phyloP scores from a whole-genome alignment of 1,284 basidiomycete genomes.

The Ceratobasidium sp. region DNA sequence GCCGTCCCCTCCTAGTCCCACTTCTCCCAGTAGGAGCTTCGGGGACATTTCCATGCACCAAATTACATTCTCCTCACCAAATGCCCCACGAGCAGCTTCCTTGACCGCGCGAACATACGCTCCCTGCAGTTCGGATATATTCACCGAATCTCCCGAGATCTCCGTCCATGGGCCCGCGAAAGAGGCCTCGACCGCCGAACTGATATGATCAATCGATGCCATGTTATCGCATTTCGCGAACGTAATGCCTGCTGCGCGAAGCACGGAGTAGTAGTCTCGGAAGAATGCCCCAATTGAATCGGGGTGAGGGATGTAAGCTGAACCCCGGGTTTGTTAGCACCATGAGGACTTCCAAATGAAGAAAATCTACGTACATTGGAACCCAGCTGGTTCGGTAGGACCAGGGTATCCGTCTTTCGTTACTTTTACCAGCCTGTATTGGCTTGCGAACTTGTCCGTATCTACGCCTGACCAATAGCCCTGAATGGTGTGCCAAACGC shows the following conservation, averaged over 20 bases:
- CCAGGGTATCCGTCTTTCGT: conserved; percentile 49
- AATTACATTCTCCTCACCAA: conserved; percentile 45
- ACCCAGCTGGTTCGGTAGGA: conserved; percentile 44
- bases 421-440: conserved; percentile 47
- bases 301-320: conserved; percentile 48
- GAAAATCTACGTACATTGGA: conserved; percentile 33
- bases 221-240: conserved; percentile 49
- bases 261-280: conserved; percentile 46
- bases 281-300: conserved; percentile 44
- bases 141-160: conserved; percentile 31
- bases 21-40: conserved; percentile 44
- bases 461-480: conserved; percentile 49
- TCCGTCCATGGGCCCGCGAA: conserved; percentile 28
- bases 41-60: conserved; percentile 50
- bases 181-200: conserved; percentile 38
- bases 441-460: conserved; percentile 43
- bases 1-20: conserved; percentile 33
- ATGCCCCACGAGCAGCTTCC: conserved; percentile 40
- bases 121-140: conserved; percentile 31
- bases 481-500: conserved; percentile 49
- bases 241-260: conserved; percentile 43
- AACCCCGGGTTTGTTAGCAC: background rate
- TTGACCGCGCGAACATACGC: conserved; percentile 45
- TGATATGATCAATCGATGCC: conserved; percentile 48
- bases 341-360: background rate